Conservation (phyloP, 352 stramenopile genomes). For the Thalassiosira livingstoniorum region DNA sequence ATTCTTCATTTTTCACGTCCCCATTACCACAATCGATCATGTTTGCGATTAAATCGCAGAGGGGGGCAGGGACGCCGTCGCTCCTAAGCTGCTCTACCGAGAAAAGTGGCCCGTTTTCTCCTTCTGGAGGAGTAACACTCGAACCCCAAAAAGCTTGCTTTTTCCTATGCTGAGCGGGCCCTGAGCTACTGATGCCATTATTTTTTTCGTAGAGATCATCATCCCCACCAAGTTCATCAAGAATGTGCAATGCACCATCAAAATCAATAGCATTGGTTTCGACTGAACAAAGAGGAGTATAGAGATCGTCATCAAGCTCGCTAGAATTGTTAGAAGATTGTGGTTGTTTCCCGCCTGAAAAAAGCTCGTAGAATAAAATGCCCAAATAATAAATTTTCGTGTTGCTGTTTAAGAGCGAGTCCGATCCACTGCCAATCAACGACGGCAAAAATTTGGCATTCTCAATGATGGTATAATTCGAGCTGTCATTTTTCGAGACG, state of each 20-base stretch:
- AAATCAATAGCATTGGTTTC: conserved; percentile 6
- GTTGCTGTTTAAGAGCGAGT: neutral
- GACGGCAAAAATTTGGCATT: neutral
- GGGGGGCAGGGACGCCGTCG: conserved; percentile 5
- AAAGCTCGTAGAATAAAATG: conserved; percentile 23
- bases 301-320: neutral
- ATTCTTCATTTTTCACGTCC: conserved; percentile 24
- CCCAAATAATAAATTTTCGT: conserved; percentile 23
- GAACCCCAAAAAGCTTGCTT: neutral
- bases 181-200: neutral
- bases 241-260: neutral
- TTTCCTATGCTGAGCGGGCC: conserved; percentile 10
- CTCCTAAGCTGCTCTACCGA: conserved; percentile 11
- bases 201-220: neutral
- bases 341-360: conserved; percentile 15
- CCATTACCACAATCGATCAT: conserved; percentile 37
- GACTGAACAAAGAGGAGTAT: neutral
- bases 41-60: conserved; percentile 48
- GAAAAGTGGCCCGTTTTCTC: neutral
- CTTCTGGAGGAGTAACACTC: neutral
- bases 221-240: neutral
- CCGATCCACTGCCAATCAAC: neutral
- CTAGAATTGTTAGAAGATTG: neutral
- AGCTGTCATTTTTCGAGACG: neutral
- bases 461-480: neutral